phyloP scores from a whole-genome alignment of 345 rosid genomes.

The Eucalyptus urophylla region DNA sequence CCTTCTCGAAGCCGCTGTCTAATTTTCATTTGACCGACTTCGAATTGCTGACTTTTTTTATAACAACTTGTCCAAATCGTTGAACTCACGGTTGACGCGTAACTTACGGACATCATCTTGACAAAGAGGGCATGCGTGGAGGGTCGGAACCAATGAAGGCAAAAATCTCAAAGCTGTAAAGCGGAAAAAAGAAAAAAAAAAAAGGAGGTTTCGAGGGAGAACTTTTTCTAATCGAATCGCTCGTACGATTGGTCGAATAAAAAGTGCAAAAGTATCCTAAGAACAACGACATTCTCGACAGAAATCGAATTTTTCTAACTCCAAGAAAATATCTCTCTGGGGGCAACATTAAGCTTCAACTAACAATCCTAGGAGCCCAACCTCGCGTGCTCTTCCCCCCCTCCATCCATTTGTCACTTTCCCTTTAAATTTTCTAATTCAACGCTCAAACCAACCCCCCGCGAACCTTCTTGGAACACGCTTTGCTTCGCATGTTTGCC shows the following conservation, averaged over 20 bases:
- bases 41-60: not conserved
- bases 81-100: not conserved
- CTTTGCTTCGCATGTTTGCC: not conserved
- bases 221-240: not conserved
- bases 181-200: not conserved
- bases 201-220: rapidly evolving
- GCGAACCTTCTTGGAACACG: not conserved
- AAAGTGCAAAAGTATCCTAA: not conserved
- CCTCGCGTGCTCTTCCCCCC: not conserved
- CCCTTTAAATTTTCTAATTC: not conserved
- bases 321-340: not conserved
- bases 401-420: not conserved
- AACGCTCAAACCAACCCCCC: not conserved
- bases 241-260: not conserved
- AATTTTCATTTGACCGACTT: not conserved
- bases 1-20: not conserved
- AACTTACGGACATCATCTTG: not conserved
- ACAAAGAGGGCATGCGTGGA: not conserved
- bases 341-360: not conserved
- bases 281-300: not conserved
- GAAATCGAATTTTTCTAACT: not conserved
- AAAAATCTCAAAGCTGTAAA: not conserved
- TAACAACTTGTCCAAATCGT: not conserved
- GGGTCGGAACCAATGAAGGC: not conserved
- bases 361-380: not conserved